A percentile compares a stretch with the other conserved stretches of the same genome.
phyloP scores from a whole-genome alignment of 306 rosid species.

The Heteromeles arbutifolia region DNA sequence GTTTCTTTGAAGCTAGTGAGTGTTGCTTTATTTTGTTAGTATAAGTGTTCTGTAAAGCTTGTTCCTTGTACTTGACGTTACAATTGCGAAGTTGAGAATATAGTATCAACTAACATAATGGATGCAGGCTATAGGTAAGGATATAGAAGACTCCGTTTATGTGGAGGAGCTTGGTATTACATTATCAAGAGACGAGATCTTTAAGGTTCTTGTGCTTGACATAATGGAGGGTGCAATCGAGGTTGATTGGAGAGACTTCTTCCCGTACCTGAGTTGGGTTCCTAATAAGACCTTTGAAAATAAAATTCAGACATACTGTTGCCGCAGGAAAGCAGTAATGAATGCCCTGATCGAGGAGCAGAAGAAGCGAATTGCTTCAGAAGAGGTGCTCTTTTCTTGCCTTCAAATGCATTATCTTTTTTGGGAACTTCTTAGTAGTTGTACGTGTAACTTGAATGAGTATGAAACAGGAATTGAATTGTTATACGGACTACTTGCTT shows the following conservation, averaged over 20 bases:
- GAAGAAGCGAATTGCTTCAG: conserved; percentile 57
- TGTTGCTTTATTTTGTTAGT: not conserved
- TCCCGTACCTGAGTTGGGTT: conserved; percentile 79
- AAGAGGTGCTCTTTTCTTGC: conserved; percentile 30
- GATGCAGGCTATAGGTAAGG: conserved; percentile 47
- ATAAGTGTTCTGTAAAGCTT: not conserved
- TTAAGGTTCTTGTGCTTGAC: conserved; percentile 54
- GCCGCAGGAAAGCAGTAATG: conserved; percentile 41
- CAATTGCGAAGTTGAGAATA: not conserved
- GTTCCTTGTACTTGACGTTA: not conserved
- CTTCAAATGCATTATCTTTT: not conserved
- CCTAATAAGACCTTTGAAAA: conserved; percentile 54
- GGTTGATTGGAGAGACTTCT: conserved; percentile 92
- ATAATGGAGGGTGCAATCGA: conserved; percentile 77
- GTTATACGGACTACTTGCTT: conserved; percentile 46
- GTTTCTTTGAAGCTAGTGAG: conserved; percentile 65
- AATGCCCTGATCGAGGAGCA: conserved; percentile 45
- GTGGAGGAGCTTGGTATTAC: conserved; percentile 55
- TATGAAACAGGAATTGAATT: conserved; percentile 39
- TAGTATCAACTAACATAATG: not conserved
- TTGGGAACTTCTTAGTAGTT: too few relatives aligned
- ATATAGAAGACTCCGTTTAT: conserved; percentile 35
- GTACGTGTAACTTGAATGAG: too few relatives aligned
- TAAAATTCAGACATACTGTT: conserved; percentile 27
- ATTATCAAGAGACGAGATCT: conserved; percentile 42